Evolutionary conservation across 768 basidiomycete genomes (phyloP).

Genomic region (Macrolepiota albuminosa): DNA sequence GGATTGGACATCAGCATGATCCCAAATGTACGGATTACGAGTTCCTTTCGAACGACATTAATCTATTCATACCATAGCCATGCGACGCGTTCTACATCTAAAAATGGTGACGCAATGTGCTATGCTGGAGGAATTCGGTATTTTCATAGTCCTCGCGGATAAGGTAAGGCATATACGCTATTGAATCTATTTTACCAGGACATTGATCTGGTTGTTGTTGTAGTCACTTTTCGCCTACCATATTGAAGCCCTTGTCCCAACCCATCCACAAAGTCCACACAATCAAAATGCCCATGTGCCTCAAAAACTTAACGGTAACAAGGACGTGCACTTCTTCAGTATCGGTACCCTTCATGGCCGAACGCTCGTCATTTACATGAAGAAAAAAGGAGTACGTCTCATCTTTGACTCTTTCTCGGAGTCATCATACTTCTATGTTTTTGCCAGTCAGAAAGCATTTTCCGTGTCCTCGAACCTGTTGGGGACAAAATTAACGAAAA

Average conservation of each 20-base stretch:
- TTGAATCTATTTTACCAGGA: not conserved
- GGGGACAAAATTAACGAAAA: conserved; percentile 81
- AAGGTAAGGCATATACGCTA: conserved; percentile 51
- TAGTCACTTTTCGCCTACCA: conserved; percentile 90
- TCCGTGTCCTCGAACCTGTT: conserved; percentile 98
- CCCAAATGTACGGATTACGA: conserved; percentile 58
- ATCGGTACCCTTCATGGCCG: conserved; percentile 84
- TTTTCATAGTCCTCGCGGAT: conserved; percentile 93
- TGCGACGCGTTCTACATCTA: conserved; percentile 90
- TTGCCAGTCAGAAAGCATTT: conserved; percentile 75
- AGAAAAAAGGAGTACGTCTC: conserved; percentile 71
- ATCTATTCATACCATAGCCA: conserved; percentile 42
- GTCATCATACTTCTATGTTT: not conserved
- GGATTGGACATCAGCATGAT: conserved; percentile 94
- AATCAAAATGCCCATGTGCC: conserved; percentile 62
- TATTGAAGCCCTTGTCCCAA: conserved; percentile 94
- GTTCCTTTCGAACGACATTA: not conserved
- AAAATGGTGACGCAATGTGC: conserved; percentile 94
- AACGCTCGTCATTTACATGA: conserved; percentile 92
- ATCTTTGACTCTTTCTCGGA: not conserved
- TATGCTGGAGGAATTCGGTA: conserved; percentile 93
- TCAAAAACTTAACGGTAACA: conserved; percentile 85
- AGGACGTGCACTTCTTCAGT: conserved; percentile 94
- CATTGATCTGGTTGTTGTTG: not conserved
- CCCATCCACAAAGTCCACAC: conserved; percentile 63